phyloP scores from a whole-genome alignment of 257 asterid genomes.

The Nicotiana obtusifolia region DNA sequence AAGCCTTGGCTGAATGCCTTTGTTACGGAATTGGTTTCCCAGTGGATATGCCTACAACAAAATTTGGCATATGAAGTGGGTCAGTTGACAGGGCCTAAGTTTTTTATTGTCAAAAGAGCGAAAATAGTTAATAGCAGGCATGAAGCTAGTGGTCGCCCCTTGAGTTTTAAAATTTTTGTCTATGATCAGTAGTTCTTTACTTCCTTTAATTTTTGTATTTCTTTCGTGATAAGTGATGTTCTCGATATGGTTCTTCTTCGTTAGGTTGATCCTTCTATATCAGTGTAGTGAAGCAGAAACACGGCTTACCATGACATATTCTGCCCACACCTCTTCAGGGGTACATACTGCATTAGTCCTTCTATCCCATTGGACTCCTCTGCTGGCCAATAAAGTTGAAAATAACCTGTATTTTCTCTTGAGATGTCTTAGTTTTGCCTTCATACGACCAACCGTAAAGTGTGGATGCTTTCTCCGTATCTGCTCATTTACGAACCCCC shows the following conservation, averaged over 20 bases:
- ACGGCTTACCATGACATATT: conserved; percentile 23
- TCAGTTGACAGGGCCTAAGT: neutral
- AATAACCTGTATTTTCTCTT: conserved; percentile 21
- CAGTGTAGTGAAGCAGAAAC: conserved; percentile 12
- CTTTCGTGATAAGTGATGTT: neutral
- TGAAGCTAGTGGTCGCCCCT: neutral
- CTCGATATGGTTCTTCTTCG: neutral
- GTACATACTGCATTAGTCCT: conserved; percentile 24
- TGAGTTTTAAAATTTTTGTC: neutral
- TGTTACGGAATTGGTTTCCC: neutral
- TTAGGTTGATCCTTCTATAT: neutral
- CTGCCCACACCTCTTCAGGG: conserved; percentile 16
- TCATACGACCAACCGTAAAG: conserved; percentile 22
- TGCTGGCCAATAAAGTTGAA: conserved; percentile 27
- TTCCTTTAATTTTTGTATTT: neutral
- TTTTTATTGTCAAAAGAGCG: neutral
- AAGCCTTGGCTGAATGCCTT: neutral
- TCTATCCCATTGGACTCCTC: conserved; percentile 29
- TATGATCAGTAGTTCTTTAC: neutral
- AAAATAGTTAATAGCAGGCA: neutral
- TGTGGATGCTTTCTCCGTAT: conserved; percentile 15
- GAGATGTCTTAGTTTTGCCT: conserved; percentile 17
- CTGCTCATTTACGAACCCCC: conserved; percentile 14
- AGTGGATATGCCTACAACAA: neutral
- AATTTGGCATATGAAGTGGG: neutral